Percentiles rank a stretch among this genome's conserved stretches.
phyloP scores from a whole-genome alignment of 2,329 filamentous ascomycete species.

The Falciphora oryzae region DNA sequence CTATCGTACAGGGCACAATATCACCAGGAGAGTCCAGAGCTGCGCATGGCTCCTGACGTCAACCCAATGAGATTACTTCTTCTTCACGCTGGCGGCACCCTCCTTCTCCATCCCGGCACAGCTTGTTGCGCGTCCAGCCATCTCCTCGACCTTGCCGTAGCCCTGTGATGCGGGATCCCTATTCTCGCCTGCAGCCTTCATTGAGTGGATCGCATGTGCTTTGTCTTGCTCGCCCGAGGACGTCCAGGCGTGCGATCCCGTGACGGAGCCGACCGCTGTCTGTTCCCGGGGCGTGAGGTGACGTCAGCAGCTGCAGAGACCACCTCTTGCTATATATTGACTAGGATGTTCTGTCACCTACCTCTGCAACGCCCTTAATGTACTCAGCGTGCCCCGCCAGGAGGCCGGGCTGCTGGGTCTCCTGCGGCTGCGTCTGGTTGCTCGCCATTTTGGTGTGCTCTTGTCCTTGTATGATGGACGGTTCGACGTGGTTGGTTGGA shows the following conservation, averaged over 20 bases:
- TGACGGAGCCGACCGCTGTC: constrained; percentile 55
- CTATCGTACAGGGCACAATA: not conserved
- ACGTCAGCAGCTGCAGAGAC: not conserved
- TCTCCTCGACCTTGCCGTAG: constrained; percentile 58
- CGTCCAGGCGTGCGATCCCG: constrained; percentile 58
- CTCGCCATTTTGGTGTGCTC: constrained; percentile 17
- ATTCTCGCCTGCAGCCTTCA: constrained; percentile 55
- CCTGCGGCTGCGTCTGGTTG: constrained; percentile 15
- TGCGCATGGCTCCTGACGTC: not conserved
- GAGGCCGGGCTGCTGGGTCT: constrained; percentile 49
- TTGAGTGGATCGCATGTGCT: constrained; percentile 51
- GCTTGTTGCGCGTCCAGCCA: constrained; percentile 56
- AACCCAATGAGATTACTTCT: not conserved
- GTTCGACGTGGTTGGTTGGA: not conserved
- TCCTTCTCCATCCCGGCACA: constrained; percentile 67
- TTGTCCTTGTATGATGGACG: not conserved
- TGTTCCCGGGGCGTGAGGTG: constrained; percentile 20
- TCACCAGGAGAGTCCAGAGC: not conserved
- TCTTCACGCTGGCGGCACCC: constrained; percentile 44
- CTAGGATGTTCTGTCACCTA: constrained; percentile 26
- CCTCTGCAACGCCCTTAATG: constrained; percentile 62
- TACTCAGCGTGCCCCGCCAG: constrained; percentile 61
- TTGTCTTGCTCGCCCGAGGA: constrained; percentile 59
- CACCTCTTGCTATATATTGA: not conserved
- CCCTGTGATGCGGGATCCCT: constrained; percentile 49